Evolutionary conservation across 1,284 basidiomycete species (phyloP).

Genomic region (Fomes fomentarius): DNA sequence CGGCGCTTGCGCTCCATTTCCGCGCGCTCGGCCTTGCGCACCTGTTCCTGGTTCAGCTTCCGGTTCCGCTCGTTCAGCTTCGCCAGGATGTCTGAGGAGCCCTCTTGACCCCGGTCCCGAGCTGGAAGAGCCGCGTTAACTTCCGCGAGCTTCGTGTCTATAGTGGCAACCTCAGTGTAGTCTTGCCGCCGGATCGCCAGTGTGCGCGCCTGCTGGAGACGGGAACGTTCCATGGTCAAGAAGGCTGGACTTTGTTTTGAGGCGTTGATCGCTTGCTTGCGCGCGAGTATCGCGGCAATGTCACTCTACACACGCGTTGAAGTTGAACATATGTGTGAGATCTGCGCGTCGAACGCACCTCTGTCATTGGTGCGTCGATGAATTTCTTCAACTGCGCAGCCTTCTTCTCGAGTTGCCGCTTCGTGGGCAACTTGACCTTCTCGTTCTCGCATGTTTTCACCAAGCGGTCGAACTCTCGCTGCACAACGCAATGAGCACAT

Average conservation of each 20-base stretch:
- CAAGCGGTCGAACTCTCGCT: slow-evolving; percentile 80
- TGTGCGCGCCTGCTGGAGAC: slow-evolving; percentile 66
- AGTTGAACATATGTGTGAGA: not conserved
- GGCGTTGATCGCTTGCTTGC: slow-evolving; percentile 59
- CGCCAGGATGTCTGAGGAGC: slow-evolving; percentile 59
- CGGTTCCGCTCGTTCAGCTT: slow-evolving; percentile 90
- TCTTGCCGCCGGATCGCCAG: slow-evolving; percentile 77
- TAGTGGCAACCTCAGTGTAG: slow-evolving; percentile 54
- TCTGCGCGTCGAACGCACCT: slow-evolving; percentile 50
- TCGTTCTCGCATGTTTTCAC: slow-evolving; percentile 52
- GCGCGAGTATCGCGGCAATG: slow-evolving; percentile 71
- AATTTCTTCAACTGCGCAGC: slow-evolving; percentile 61
- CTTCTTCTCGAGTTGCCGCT: slow-evolving; percentile 68
- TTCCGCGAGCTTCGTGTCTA: slow-evolving; percentile 67
- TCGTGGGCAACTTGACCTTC: slow-evolving; percentile 66
- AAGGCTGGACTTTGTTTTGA: slow-evolving; percentile 44
- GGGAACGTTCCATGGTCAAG: slow-evolving; percentile 60
- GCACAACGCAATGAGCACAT: slow-evolving; percentile 7
- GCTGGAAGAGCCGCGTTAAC: slow-evolving; percentile 40
- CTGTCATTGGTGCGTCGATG: slow-evolving; percentile 69
- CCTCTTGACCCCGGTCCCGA: slow-evolving; percentile 36
- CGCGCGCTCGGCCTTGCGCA: slow-evolving; percentile 75
- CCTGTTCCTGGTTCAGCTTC: slow-evolving; percentile 76
- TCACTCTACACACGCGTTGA: slow-evolving; percentile 50
- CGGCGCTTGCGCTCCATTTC: slow-evolving; percentile 66